Conservation (phyloP, 2,329 filamentous ascomycete genomes). For the Sarocladium brachiariae region DNA sequence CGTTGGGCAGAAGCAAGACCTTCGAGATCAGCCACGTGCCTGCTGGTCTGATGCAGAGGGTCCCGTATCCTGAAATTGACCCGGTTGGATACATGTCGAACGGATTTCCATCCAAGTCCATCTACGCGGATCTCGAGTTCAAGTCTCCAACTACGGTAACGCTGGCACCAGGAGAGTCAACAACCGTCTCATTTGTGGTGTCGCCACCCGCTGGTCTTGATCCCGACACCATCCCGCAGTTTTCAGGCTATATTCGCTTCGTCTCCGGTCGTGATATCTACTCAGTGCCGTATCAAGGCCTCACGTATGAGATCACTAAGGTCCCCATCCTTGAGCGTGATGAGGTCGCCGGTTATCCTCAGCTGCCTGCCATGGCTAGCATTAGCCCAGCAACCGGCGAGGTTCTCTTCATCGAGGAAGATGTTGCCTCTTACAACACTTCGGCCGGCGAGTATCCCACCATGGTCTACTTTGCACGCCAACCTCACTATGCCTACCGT, state of each 20-base stretch:
- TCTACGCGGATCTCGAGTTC: constrained; percentile 10
- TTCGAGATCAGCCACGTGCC: constrained; percentile 9
- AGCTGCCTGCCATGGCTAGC: background rate
- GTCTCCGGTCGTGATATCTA: constrained; percentile 10
- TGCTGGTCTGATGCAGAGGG: constrained; percentile 8
- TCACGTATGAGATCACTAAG: constrained; percentile 8
- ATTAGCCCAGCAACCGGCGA: background rate
- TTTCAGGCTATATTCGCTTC: constrained; percentile 10
- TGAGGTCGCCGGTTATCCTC: background rate
- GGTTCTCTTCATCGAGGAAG: background rate
- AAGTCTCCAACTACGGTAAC: constrained; percentile 6
- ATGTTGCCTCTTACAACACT: background rate
- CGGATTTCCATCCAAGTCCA: constrained; percentile 8
- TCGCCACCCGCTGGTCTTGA: constrained; percentile 8
- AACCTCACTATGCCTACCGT: constrained; percentile 5
- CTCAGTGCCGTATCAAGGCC: constrained; percentile 4
- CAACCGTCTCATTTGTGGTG: constrained; percentile 3
- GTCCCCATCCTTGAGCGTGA: constrained; percentile 5
- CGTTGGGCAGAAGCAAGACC: constrained; percentile 10
- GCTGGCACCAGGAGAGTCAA: constrained; percentile 3
- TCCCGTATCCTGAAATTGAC: constrained; percentile 2
- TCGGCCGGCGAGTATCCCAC: background rate
- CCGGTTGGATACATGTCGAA: background rate
- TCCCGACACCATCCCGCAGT: constrained; percentile 6
- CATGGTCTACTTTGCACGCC: constrained; percentile 7